Conservation (phyloP, 345 rosid genomes). For the Brassica napus region Da-Ae NC_063446.1:39807501-39808000, state of each 20-base stretch:
- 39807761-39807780: too few species aligned
- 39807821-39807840: too few species aligned
- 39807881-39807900: too few species aligned
- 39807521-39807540: conserved; percentile 6
- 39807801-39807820: too few species aligned
- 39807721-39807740: background rate
- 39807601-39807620: conserved; percentile 11
- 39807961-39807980: background rate
- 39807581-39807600: background rate
- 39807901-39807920: too few species aligned
- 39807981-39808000: conserved; percentile 11
- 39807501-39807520: conserved; percentile 26
- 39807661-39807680: conserved; percentile 28
- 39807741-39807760: background rate
- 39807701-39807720: conserved; percentile 32
- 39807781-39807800: too few species aligned
- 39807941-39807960: too few species aligned
- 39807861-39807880: too few species aligned
- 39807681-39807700: conserved; percentile 39
- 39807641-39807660: conserved; percentile 41
- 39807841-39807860: too few species aligned
- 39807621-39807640: conserved; percentile 25
- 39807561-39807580: conserved; percentile 21
- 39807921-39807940: too few species aligned
- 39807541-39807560: background rate